Evolutionary conservation across 441 rosid genomes (phyloP), one percentile per base, ranked within the genome.

Genomic region (Geranium incanum): DNA sequence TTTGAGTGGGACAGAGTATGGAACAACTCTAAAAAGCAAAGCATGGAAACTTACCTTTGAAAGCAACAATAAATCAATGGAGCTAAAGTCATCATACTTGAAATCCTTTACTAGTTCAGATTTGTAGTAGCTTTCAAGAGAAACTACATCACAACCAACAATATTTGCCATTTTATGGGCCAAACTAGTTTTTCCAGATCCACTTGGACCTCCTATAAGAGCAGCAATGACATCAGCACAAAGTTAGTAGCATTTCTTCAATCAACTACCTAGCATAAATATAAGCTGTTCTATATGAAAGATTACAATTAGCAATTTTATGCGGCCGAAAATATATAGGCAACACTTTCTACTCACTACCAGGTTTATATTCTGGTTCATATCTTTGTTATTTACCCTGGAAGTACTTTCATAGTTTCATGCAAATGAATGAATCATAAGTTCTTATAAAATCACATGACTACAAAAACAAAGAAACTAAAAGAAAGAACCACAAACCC

Each of bases 101-200:
- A 84, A 86, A 86, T 89, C 96, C 85, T 88, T 95, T 67, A 82
- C 90, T 82, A 87, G 96, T 75, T 86, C 97, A 15, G 97, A 72
- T 81, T 84, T 89, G 83, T 89, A 93, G 81, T 95, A 95, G 78
- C 83, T 91, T 87, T 95, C 99, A 67, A 95, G 98, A 71, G 99
- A 95, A 80, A 95, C 97, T 74, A 95, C 99, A 84, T 93, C 97
- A 79, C 99, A 95, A 28, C 99, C 98, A 76, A 95, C 94, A 72
- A 95, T 95, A 80, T 91, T 95, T 65, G 99, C 99, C 99, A 93
- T 92, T 84, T 95, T 95, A 84, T 88, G 98, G 71, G 99, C 99
- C 89, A 95, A 75, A 84, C 98, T 95, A 74, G 99, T 93, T 86
- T 95, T 95, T 68, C 99, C 99, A 65, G 98, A 93, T 78, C 99